Percentiles rank a stretch among this genome's conserved stretches.
Conservation (phyloP, 495 filamentous ascomycete species). For the Podospora tetraspora region DNA sequence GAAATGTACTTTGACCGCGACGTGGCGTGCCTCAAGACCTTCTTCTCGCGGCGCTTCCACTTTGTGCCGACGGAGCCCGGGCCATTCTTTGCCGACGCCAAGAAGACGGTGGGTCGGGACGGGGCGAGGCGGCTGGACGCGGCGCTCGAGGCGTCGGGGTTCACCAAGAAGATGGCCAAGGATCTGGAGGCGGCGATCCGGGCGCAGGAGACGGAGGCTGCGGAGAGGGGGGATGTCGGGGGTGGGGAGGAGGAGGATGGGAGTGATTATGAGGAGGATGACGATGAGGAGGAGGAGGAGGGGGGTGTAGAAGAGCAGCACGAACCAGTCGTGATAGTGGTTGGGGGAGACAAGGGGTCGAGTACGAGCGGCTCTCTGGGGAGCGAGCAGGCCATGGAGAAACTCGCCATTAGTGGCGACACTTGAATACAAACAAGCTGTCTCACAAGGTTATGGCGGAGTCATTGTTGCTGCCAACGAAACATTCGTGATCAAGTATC, state of each 20-base stretch:
- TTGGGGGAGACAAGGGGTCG: constrained; percentile 21
- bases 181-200: constrained; percentile 88
- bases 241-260: constrained; percentile 45
- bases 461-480: neutral
- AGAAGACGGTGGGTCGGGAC: constrained; percentile 62
- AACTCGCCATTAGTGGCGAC: constrained; percentile 21
- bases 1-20: constrained; percentile 95
- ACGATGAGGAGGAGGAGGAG: constrained; percentile 27
- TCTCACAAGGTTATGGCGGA: neutral
- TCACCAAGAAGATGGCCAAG: constrained; percentile 91
- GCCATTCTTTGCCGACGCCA: constrained; percentile 78
- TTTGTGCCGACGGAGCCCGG: constrained; percentile 78
- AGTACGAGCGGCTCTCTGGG: neutral
- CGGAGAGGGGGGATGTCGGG: constrained; percentile 20
- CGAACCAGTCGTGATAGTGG: constrained; percentile 3
- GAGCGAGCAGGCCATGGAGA: constrained; percentile 17
- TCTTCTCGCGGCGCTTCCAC: constrained; percentile 83
- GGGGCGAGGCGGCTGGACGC: constrained; percentile 70
- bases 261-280: constrained; percentile 69
- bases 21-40: constrained; percentile 87
- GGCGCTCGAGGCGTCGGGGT: constrained; percentile 86
- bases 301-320: constrained; percentile 21
- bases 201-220: constrained; percentile 41
- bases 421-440: constrained; percentile 13
- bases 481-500: neutral